These are phyloP conservation scores for Fusarium graminum DNA, from an alignment of 2,329 filamentous ascomycete genomes.

Conservation along the genomic window DNA sequence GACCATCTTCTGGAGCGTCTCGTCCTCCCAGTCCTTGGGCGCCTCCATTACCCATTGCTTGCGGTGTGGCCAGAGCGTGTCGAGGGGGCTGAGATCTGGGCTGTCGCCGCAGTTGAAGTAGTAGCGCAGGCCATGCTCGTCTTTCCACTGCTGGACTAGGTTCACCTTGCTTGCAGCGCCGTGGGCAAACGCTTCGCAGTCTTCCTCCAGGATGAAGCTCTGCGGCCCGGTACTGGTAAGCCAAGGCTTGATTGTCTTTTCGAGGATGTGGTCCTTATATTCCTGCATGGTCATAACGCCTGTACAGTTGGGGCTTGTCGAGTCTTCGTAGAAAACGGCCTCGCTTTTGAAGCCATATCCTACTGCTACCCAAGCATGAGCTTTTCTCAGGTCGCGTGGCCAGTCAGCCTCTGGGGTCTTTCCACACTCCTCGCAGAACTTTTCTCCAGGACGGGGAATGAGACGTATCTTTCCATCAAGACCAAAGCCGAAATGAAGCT, in stretches of 20 bases:
- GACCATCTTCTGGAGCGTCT: conserved; percentile 51
- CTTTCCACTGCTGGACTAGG: conserved; percentile 55
- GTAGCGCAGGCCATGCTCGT: conserved; percentile 50
- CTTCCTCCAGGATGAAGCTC: conserved; percentile 54
- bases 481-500: conserved; percentile 57
- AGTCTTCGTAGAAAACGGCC: conserved; percentile 55
- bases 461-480: conserved; percentile 55
- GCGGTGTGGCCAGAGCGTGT: conserved; percentile 52
- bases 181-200: conserved; percentile 54
- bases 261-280: conserved; percentile 54
- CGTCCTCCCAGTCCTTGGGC: conserved; percentile 53
- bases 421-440: conserved; percentile 49
- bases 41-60: conserved; percentile 53
- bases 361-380: conserved; percentile 55
- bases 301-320: conserved; percentile 51
- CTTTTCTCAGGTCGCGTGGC: conserved; percentile 52
- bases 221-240: conserved; percentile 38
- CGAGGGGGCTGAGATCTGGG: conserved; percentile 55
- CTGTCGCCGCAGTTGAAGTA: conserved; percentile 56
- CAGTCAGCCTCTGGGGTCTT: conserved; percentile 47
- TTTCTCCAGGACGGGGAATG: conserved; percentile 53
- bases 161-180: conserved; percentile 55
- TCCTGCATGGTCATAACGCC: conserved; percentile 54
- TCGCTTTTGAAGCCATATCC: conserved; percentile 56
- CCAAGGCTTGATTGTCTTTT: conserved; percentile 54